These are phyloP conservation scores for Mycena polygramma DNA, from an alignment of 768 basidiomycete species.

Conservation along the genomic window DNA sequence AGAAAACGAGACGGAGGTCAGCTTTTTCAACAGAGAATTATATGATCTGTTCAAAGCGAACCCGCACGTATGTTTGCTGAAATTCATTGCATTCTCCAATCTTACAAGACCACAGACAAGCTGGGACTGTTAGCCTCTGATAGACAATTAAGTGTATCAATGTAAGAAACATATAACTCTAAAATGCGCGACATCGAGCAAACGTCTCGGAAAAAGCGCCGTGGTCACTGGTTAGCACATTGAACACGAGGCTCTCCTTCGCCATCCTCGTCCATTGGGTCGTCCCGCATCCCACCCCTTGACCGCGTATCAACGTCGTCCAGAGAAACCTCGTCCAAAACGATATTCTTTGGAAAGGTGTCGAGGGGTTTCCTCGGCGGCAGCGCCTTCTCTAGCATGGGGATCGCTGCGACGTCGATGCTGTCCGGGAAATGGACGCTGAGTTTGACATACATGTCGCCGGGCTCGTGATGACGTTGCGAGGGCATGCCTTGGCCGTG, in stretches of 20 bases:
- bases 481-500: slow-evolving; percentile 99
- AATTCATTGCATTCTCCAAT: slow-evolving; percentile 3
- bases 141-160: slow-evolving; percentile 50
- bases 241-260: slow-evolving; percentile 90
- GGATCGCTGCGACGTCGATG: slow-evolving; percentile 76
- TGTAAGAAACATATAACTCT: slow-evolving; percentile 48
- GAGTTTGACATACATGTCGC: slow-evolving; percentile 92
- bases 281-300: slow-evolving; percentile 61
- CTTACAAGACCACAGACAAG: slow-evolving; percentile 50
- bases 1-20: slow-evolving; percentile 98
- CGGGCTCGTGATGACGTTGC: slow-evolving; percentile 95
- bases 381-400: slow-evolving; percentile 86
- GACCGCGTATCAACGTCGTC: slow-evolving; percentile 83
- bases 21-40: slow-evolving; percentile 83
- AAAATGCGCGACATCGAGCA: slow-evolving; percentile 40
- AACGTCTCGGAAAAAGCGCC: slow-evolving; percentile 24
- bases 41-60: slow-evolving; percentile 88
- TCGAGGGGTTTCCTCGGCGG: slow-evolving; percentile 80
- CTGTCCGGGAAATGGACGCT: slow-evolving; percentile 90
- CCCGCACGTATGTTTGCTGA: slow-evolving; percentile 74
- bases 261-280: slow-evolving; percentile 93
- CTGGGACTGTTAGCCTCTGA: slow-evolving; percentile 55
- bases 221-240: slow-evolving; percentile 88
- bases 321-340: slow-evolving; percentile 88
- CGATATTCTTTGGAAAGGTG: slow-evolving; percentile 74